phyloP scores from a whole-genome alignment of 2,329 filamentous ascomycete genomes.

The Fusarium oligoseptatum region DNA sequence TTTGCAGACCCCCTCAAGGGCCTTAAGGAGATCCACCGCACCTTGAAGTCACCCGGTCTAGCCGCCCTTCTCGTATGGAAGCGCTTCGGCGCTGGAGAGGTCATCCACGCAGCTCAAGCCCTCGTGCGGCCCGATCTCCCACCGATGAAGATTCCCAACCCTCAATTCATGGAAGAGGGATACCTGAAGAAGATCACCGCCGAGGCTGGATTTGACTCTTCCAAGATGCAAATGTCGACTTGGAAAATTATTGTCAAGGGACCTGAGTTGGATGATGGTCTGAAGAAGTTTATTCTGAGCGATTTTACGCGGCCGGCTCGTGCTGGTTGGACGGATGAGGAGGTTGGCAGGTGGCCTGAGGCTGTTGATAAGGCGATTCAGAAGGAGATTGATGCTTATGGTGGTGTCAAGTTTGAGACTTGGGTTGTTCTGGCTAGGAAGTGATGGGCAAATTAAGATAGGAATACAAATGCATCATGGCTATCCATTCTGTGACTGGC shows the following conservation, averaged over 20 bases:
- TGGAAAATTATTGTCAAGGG: constrained; percentile 30
- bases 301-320: constrained; percentile 37
- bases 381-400: constrained; percentile 33
- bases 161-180: constrained; percentile 44
- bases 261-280: constrained; percentile 24
- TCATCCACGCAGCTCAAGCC: constrained; percentile 48
- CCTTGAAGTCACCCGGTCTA: constrained; percentile 46
- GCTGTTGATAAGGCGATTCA: constrained; percentile 38
- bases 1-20: constrained; percentile 40
- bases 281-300: constrained; percentile 42
- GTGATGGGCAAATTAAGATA: neutral
- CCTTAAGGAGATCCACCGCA: constrained; percentile 48
- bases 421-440: constrained; percentile 45
- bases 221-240: constrained; percentile 18
- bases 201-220: constrained; percentile 43
- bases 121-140: constrained; percentile 46
- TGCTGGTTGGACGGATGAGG: constrained; percentile 39
- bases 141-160: constrained; percentile 41
- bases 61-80: constrained; percentile 44
- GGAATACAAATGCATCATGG: neutral
- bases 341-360: constrained; percentile 39
- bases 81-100: constrained; percentile 41
- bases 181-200: constrained; percentile 32
- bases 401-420: constrained; percentile 41
- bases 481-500: neutral